These are phyloP conservation scores for Leccinum boreale DNA, from an alignment of 768 basidiomycete genomes.

Conservation along the genomic window DNA sequence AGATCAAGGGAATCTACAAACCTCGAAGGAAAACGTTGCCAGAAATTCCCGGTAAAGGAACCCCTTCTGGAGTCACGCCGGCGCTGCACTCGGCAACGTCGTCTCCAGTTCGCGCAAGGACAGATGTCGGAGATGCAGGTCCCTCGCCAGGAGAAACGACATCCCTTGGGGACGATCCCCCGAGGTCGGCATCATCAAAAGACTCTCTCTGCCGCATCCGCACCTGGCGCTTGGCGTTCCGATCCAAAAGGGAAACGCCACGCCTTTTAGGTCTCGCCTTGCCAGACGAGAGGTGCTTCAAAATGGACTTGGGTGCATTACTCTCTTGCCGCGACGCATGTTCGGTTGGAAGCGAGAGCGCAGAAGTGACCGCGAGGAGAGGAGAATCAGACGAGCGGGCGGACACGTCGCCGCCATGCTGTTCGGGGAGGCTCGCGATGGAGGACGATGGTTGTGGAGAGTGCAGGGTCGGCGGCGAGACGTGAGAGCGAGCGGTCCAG, in stretches of 20 bases:
- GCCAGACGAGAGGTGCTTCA: constrained; percentile 18
- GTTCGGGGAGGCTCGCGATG: constrained; percentile 12
- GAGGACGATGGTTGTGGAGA: constrained; percentile 13
- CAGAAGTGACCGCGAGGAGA: constrained; percentile 15
- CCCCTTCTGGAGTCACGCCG: constrained; percentile 43
- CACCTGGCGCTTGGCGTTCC: constrained; percentile 9
- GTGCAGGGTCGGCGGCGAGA: constrained; percentile 11
- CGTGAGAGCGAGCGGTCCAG: constrained; percentile 19
- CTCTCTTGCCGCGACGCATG: constrained; percentile 3
- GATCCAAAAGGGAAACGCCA: constrained; percentile 14
- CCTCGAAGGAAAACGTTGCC: constrained; percentile 75
- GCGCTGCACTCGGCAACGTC: constrained; percentile 63
- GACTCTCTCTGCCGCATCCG: constrained; percentile 15
- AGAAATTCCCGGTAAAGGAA: constrained; percentile 24
- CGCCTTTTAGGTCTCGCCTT: constrained; percentile 7
- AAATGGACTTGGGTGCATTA: constrained; percentile 20
- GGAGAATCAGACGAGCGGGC: constrained; percentile 25
- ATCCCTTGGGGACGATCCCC: not conserved
- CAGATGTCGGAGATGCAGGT: constrained; percentile 58
- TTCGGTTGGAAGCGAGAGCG: constrained; percentile 8
- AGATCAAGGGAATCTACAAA: constrained; percentile 30
- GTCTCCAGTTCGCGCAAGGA: constrained; percentile 58
- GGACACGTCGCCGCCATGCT: constrained; percentile 5
- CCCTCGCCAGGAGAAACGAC: constrained; percentile 19
- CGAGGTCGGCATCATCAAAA: constrained; percentile 17